Evolutionary conservation across 495 filamentous ascomycete species (phyloP), one percentile per base, ranked within the genome.

Genomic region (Trypethelium eluteriae): DNA sequence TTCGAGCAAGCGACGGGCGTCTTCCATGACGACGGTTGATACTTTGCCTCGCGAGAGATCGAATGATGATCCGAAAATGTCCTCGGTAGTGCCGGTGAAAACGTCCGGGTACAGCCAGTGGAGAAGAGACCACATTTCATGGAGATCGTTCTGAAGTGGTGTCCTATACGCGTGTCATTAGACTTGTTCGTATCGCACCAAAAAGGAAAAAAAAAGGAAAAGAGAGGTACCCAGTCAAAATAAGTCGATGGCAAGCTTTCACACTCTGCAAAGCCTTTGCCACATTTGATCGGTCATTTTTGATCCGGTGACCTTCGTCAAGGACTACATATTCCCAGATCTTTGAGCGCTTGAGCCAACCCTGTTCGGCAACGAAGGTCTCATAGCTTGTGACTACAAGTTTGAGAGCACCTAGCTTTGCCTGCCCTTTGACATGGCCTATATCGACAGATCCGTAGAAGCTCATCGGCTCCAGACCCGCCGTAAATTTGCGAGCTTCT

Each of bases 61-160:
- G 69, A 88, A 89, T 0, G 86, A 83, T 5, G 79, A 72, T 49
- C 81, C 81, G 71, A 89, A 89, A 0, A 80, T 68, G 1, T 77
- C 70, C 1, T 74, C 73, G 0, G 84, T 87, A 14, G 81, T 78
- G 2, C 74, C 72, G 2, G 76, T 74, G 70, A 89, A 89, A 0
- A 89, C 81, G 14, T 88, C 83, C 0, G 85, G 85, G 62, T 83
- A 86, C 0, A 89, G 74, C 83, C 83, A 89, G 63, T 85, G 81
- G 0, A 89, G 74, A 9, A 88, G 71, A 0, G 84, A 81, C 86
- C 86, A 88, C 41, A 87, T 72, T 68, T 88, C 86, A 0, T 74
- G 73, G 0, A 89, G 74, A 65, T 89, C 83, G 66, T 88, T 89
- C 63, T 89, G 86, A 5, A 89, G 75, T 0, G 86, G 86, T 9